phyloP scores from a whole-genome alignment of 2,329 filamentous ascomycete species.

The Colletotrichum scovillei region DNA sequence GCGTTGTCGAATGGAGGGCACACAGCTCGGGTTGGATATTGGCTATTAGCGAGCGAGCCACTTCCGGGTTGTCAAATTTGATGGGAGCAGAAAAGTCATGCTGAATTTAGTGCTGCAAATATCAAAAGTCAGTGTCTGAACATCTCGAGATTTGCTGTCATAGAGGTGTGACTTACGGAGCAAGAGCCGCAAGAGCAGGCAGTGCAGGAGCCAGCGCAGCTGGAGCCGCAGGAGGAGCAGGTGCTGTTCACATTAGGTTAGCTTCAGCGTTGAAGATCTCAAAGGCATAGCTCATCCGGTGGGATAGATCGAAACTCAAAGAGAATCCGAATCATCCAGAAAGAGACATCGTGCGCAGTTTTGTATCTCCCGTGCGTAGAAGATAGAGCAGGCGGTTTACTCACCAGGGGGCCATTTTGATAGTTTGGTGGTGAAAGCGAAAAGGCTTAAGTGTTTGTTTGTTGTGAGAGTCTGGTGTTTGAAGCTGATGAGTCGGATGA shows the following conservation, averaged over 20 bases:
- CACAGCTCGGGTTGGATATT: constrained; percentile 11
- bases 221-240: constrained; percentile 36
- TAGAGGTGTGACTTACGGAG: constrained; percentile 21
- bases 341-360: not conserved
- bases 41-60: constrained; percentile 24
- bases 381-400: not conserved
- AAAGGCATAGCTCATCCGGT: too few relatives aligned
- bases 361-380: not conserved
- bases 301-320: not conserved
- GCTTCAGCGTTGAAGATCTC: not conserved
- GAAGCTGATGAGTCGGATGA: constrained; percentile 29
- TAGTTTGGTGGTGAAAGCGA: constrained; percentile 21
- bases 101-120: constrained; percentile 26
- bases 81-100: constrained; percentile 15
- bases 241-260: constrained; percentile 15
- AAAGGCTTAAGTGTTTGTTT: constrained; percentile 23
- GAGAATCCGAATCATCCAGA: not conserved
- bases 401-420: constrained; percentile 37
- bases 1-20: constrained; percentile 26
- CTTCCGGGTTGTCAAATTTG: constrained; percentile 9
- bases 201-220: constrained; percentile 35
- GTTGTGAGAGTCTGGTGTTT: not conserved
- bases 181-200: constrained; percentile 36
- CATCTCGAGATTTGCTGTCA: not conserved
- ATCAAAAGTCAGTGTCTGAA: not conserved